Percentiles rank a stretch among this genome's conserved stretches.
phyloP scores from a whole-genome alignment of 306 rosid genomes.

The Albizia julibrissin region DNA sequence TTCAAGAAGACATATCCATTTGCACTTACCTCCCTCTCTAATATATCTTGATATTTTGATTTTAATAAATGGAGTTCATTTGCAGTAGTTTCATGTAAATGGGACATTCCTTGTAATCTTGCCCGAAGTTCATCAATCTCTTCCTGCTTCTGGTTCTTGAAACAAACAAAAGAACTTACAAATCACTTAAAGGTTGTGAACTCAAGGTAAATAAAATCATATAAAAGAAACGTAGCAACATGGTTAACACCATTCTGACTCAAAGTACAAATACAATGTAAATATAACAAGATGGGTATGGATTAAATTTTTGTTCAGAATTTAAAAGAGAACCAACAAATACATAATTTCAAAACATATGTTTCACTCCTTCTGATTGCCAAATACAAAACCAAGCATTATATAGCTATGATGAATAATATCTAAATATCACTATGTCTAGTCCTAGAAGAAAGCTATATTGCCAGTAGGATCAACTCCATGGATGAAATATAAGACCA shows the following conservation, averaged over 20 bases:
- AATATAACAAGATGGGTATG: background rate
- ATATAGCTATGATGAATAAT: background rate
- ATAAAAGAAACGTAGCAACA: background rate
- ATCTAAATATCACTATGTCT: too few species aligned
- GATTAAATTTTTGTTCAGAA: too few species aligned
- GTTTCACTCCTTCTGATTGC: too few species aligned
- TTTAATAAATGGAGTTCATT: constrained; percentile 52
- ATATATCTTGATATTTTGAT: constrained; percentile 41
- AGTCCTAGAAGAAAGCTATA: too few species aligned
- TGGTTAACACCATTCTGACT: background rate
- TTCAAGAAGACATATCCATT: background rate
- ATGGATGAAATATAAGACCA: too few species aligned
- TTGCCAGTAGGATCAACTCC: too few species aligned
- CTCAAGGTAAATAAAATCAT: background rate
- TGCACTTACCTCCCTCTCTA: constrained; percentile 50
- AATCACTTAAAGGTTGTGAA: background rate
- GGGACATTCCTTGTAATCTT: constrained; percentile 49
- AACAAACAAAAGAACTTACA: background rate
- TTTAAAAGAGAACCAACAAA: too few species aligned
- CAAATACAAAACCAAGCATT: too few species aligned
- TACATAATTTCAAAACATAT: too few species aligned
- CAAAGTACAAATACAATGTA: background rate
- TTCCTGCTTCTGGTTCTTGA: constrained; percentile 44
- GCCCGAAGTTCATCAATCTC: constrained; percentile 43
- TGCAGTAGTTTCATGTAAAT: constrained; percentile 42